Percentiles rank a stretch among this genome's conserved stretches.
Evolutionary conservation across 345 rosid genomes (phyloP).

Genomic region (Euphorbia pulcherrima): DNA sequence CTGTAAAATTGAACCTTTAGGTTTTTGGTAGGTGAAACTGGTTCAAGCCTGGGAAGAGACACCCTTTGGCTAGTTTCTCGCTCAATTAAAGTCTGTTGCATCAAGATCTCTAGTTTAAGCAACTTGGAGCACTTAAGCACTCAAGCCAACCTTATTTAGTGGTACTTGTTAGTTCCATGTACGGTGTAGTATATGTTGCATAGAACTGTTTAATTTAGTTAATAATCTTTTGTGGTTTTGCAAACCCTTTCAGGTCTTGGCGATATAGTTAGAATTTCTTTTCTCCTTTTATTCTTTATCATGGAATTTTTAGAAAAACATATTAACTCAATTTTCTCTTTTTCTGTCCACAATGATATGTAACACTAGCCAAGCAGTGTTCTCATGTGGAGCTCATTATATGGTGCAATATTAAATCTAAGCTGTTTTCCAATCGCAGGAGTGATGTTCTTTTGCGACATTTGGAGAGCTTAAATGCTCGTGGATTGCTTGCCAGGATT

Average conservation of each 20-base stretch:
- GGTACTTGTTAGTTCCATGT: neutral
- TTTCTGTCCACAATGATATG: neutral
- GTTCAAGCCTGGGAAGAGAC: neutral
- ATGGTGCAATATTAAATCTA: constrained; percentile 12
- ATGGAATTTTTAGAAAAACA: neutral
- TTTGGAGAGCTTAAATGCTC: constrained; percentile 67
- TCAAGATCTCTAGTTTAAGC: neutral
- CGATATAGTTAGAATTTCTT: neutral
- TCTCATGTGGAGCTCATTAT: constrained; percentile 5
- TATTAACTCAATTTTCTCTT: neutral
- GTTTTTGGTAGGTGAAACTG: neutral
- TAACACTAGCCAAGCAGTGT: neutral
- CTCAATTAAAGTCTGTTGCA: neutral
- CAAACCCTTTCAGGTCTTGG: neutral
- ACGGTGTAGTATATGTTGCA: neutral
- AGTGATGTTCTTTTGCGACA: constrained; percentile 89
- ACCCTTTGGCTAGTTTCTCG: neutral
- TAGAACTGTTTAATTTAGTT: neutral
- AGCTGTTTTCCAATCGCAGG: constrained; percentile 44
- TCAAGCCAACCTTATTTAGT: no score
- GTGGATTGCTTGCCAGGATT: constrained; percentile 82
- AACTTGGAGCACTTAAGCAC: neutral
- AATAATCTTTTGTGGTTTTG: neutral
- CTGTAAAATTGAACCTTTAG: neutral
- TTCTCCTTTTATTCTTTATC: constrained; percentile 1